Percentiles rank a stretch among this genome's conserved stretches.
These are phyloP conservation scores for Aspergillus fijiensis DNA, from an alignment of 2,329 filamentous ascomycete genomes.

Conservation along the genomic window DNA sequence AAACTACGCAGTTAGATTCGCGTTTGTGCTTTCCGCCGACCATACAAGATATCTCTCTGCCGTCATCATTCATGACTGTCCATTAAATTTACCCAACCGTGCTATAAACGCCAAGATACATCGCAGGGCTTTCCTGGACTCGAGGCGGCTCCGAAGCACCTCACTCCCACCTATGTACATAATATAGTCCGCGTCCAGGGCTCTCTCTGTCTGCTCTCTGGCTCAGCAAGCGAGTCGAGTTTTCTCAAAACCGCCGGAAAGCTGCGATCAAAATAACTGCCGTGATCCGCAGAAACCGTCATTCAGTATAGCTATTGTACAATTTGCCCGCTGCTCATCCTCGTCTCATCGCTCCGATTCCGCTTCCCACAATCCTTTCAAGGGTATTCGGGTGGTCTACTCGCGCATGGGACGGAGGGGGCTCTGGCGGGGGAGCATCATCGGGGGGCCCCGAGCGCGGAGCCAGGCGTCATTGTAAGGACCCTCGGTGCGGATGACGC, in stretches of 20 bases:
- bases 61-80: conserved; percentile 9
- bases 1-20: not conserved
- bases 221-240: conserved; percentile 8
- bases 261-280: too few relatives aligned
- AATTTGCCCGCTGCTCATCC: conserved; percentile 20
- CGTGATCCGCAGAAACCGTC: not conserved
- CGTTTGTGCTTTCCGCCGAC: too few relatives aligned
- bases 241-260: conserved; percentile 4
- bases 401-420: conserved; percentile 34
- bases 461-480: conserved; percentile 75
- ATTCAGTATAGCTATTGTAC: conserved; percentile 32
- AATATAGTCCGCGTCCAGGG: conserved; percentile 4
- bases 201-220: not conserved
- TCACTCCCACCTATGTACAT: conserved; percentile 20
- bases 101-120: conserved; percentile 17
- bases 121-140: conserved; percentile 13
- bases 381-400: conserved; percentile 19
- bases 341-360: conserved; percentile 6
- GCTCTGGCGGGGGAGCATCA: conserved; percentile 59
- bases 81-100: conserved; percentile 23
- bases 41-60: not conserved
- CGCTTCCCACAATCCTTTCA: not conserved
- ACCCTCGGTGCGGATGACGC: conserved; percentile 89
- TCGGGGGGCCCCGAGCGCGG: conserved; percentile 69
- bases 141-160: conserved; percentile 5